A percentile compares a stretch with the other conserved stretches of the same genome.
Conservation (phyloP, 2,329 filamentous ascomycete genomes). For the Pseudogymnoascus sp. region DNA sequence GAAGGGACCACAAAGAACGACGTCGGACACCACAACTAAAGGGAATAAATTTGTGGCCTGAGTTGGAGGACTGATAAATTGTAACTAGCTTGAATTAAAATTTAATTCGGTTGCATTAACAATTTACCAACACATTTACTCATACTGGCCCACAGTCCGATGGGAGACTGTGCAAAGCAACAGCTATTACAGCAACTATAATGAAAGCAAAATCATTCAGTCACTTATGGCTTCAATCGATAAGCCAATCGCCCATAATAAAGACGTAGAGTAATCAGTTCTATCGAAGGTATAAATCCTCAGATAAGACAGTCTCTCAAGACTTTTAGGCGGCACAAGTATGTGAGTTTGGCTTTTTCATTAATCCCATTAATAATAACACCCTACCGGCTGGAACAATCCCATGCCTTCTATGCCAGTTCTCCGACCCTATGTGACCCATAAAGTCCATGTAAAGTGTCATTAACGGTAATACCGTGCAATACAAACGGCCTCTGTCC, state of each 20-base stretch:
- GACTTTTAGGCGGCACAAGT: too few relatives aligned
- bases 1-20: neutral
- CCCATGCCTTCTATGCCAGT: constrained; percentile 4
- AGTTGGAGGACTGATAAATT: neutral
- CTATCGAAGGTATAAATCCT: too few relatives aligned
- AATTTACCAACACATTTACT: neutral
- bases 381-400: constrained; percentile 1
- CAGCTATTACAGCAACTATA: neutral
- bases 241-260: neutral
- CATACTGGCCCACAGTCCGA: neutral
- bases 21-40: neutral
- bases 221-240: neutral
- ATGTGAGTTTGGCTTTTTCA: neutral
- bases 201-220: neutral
- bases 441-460: constrained; percentile 1
- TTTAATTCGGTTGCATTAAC: neutral
- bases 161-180: neutral
- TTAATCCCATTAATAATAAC: constrained; percentile 6
- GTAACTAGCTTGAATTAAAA: neutral
- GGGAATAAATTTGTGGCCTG: neutral
- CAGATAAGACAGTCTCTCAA: too few relatives aligned
- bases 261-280: too few relatives aligned
- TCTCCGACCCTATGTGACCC: neutral
- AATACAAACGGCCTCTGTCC: neutral
- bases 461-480: neutral